Conservation (phyloP, 495 filamentous ascomycete genomes). For the Aspergillus panamensis region DNA sequence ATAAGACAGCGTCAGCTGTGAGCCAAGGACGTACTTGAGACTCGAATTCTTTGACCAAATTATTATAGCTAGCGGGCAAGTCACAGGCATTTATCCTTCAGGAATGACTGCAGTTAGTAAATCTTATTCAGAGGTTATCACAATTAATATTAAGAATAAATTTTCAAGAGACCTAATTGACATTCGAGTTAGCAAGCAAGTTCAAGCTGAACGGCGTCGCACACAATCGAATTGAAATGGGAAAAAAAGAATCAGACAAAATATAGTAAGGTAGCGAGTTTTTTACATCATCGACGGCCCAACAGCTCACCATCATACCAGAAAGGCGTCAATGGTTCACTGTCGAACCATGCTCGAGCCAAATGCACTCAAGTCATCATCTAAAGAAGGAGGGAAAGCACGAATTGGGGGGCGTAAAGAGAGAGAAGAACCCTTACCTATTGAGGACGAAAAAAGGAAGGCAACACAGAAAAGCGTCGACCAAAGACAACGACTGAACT, state of each 20-base stretch:
- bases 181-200: conserved; percentile 16
- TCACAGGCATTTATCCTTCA: conserved; percentile 93
- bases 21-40: conserved; percentile 56
- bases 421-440: conserved; percentile 30
- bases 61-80: conserved; percentile 75
- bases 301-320: conserved; percentile 43
- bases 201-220: not conserved
- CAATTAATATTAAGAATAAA: conserved; percentile 6
- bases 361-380: conserved; percentile 99
- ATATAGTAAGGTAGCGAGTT: conserved; percentile 91
- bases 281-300: conserved; percentile 87
- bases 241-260: conserved; percentile 65
- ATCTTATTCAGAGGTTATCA: conserved; percentile 12
- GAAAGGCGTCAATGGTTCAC: conserved; percentile 42
- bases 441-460: conserved; percentile 15
- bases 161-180: conserved; percentile 11
- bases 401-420: conserved; percentile 12
- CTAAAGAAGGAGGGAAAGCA: conserved; percentile 27
- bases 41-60: conserved; percentile 71
- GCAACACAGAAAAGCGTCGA: conserved; percentile 4
- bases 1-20: conserved; percentile 31
- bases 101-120: conserved; percentile 32
- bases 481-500: conserved; percentile 17
- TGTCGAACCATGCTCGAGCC: conserved; percentile 84
- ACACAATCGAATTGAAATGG: not conserved